Conservation (phyloP, 164 flowering plant genomes). For the Tetrastigma voinierianum region DNA sequence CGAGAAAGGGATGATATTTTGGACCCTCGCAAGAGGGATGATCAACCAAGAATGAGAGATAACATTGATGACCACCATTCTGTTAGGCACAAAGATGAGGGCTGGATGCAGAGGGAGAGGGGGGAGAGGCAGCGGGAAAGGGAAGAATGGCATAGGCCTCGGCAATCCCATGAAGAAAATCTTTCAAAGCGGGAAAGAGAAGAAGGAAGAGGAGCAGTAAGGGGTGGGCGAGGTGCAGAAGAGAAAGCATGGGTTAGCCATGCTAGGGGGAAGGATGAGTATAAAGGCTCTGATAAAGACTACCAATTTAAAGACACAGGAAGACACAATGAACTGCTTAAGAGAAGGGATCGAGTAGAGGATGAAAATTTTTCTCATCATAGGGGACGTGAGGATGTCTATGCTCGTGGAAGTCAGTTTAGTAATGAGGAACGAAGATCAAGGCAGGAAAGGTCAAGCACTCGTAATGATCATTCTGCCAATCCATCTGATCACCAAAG, state of each 20-base stretch:
- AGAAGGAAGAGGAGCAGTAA: conserved; percentile 46
- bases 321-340: conserved; percentile 54
- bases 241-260: conserved; percentile 59
- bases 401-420: conserved; percentile 47
- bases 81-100: conserved; percentile 66
- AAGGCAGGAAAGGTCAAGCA: conserved; percentile 61
- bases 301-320: conserved; percentile 50
- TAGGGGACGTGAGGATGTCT: conserved; percentile 66
- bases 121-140: conserved; percentile 56
- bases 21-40: conserved; percentile 67
- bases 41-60: conserved; percentile 55
- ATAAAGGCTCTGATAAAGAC: conserved; percentile 61
- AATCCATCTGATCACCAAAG: conserved; percentile 46
- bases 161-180: conserved; percentile 61
- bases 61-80: conserved; percentile 56
- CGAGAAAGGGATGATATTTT: conserved; percentile 74
- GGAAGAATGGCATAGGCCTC: conserved; percentile 55
- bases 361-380: conserved; percentile 50
- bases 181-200: conserved; percentile 62
- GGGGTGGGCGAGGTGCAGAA: conserved; percentile 57
- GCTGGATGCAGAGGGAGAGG: conserved; percentile 60
- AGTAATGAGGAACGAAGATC: conserved; percentile 57
- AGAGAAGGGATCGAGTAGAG: conserved; percentile 59
- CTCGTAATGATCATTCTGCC: conserved; percentile 43
- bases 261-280: conserved; percentile 60